These are phyloP conservation scores for Corymbia maculata DNA, from an alignment of 345 rosid genomes.

Conservation along the genomic window DNA sequence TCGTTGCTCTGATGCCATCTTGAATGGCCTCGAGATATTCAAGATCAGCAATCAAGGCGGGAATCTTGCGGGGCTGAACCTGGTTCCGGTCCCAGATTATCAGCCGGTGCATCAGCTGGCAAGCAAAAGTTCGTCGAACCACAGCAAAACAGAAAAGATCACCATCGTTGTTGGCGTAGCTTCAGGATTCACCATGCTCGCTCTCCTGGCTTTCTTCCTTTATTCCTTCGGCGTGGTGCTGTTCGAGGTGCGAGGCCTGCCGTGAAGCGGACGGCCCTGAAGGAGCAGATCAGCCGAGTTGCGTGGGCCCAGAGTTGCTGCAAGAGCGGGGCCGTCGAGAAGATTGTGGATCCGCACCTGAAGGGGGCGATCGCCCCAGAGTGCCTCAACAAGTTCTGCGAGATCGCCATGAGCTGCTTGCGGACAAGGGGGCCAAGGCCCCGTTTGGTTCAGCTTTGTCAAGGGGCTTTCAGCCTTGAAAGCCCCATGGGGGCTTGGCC, in stretches of 20 bases:
- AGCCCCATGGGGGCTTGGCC: no score
- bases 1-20: constrained; percentile 4
- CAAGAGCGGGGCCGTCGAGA: constrained; percentile 6
- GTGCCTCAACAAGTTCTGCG: constrained; percentile 30
- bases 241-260: constrained; percentile 46
- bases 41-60: constrained; percentile 3
- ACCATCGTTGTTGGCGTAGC: not conserved
- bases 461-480: no score
- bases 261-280: constrained; percentile 2
- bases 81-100: no score
- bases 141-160: rapidly evolving
- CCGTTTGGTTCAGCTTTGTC: no score
- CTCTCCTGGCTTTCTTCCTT: not conserved
- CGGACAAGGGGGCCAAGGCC: constrained; percentile 9
- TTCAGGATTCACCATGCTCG: rapidly evolving
- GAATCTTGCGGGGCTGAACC: constrained; percentile 15
- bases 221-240: constrained; percentile 64
- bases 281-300: constrained; percentile 20
- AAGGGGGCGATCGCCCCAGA: constrained; percentile 12
- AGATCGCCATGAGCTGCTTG: constrained; percentile 33
- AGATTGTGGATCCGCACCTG: constrained; percentile 32
- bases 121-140: no score
- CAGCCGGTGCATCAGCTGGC: not conserved
- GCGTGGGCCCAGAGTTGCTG: constrained; percentile 26
- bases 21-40: constrained; percentile 33